Base-by-base conservation (phyloP, 352 stramenopile genomes). In the Globisporangium paddicum region DNA sequence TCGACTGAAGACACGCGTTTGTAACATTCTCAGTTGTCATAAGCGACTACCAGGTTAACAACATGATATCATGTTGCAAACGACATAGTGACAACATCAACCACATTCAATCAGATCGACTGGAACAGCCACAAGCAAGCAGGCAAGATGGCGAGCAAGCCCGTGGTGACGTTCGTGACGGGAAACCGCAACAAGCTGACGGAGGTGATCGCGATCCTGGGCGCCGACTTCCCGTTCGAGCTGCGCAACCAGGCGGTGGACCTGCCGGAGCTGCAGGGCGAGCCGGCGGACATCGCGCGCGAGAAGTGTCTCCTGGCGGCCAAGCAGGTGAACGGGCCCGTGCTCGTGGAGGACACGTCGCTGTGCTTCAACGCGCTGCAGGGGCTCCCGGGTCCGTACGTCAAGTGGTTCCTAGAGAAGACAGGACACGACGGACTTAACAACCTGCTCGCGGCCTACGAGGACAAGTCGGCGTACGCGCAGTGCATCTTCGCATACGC, bases 391-490 rank as follows among this genome's bases (percentile, higher is more conserved):
- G 96, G 96, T 0, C 93, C 95, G 25, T 99, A 99, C 77, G 97
- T 99, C 64, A 99, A 99, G 79, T 99, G 96, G 94, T 99, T 99
- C 64, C 75, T 99, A 10, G 90, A 98, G 38, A 98, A 97, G 66
- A 97, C 87, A 57, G 94, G 93, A 55, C 93, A 87, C 82, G 93
- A 55, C 46, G 96, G 78, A 42, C 96, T 86, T 66, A 98, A 98
- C 71, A 97, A 98, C 60, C 77, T 99, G 75, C 71, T 99, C 41
- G 75, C 77, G 13, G 93, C 80, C 6, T 99, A 97, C 66, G 77
- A 94, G 38, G 96, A 98, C 80, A 98, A 98, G 69, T 90, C 81
- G 47, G 97, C 95, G 5, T 98, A 98, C 70, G 97, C 96, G 46
- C 87, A 98, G 73, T 98, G 95, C 70, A 97, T 98, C 60, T 98